Evolutionary conservation across 345 rosid species (phyloP).

Genomic region (Alliaria petiolata): DNA sequence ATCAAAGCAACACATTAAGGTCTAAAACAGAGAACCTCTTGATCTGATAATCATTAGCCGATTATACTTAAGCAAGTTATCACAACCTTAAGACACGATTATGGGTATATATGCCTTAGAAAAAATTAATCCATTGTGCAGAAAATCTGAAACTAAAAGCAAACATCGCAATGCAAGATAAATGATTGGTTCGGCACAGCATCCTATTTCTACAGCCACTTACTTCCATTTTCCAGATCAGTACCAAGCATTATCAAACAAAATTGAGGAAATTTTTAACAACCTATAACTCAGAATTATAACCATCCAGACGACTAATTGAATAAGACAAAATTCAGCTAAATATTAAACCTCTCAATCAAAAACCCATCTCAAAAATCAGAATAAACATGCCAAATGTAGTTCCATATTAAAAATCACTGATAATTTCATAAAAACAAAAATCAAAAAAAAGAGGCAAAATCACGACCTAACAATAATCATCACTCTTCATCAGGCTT

Average conservation of each 20-base stretch:
- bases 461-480: constrained; percentile 1
- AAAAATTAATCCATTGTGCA: not conserved
- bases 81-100: not conserved
- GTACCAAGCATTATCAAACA: not conserved
- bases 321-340: not conserved
- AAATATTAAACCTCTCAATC: not conserved
- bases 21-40: not conserved
- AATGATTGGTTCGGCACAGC: not conserved
- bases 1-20: not conserved
- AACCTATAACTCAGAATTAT: not conserved
- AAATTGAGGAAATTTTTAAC: not conserved
- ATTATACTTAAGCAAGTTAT: not conserved
- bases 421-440: not conserved
- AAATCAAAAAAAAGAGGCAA: not conserved
- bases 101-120: not conserved
- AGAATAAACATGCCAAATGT: no score
- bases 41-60: no score
- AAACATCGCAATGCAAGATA: not conserved
- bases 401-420: not conserved
- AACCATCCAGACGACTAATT: not conserved
- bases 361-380: constrained; percentile 2
- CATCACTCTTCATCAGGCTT: constrained; percentile 49
- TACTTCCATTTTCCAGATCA: no score
- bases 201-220: not conserved
- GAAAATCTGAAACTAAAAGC: not conserved